phyloP scores from a whole-genome alignment of 768 basidiomycete genomes.

The Leccinum imitatum region DNA sequence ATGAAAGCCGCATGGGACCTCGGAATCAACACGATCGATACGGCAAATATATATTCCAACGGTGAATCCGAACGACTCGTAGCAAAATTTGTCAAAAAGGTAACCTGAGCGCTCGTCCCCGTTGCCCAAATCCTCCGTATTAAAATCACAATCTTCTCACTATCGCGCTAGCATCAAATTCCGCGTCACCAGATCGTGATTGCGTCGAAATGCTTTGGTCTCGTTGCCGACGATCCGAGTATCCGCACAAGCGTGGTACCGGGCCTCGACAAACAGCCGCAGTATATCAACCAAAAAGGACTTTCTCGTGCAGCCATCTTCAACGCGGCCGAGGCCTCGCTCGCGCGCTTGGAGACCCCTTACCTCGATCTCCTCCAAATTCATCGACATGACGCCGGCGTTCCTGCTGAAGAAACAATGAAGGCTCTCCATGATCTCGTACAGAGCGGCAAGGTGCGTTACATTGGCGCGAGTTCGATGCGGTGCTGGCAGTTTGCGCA shows the following conservation, averaged over 20 bases:
- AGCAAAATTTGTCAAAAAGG: conserved; percentile 37
- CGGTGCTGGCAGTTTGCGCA: conserved; percentile 43
- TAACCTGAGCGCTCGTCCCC: not conserved
- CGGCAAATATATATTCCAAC: conserved; percentile 31
- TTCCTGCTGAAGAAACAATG: conserved; percentile 47
- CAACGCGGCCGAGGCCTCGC: conserved; percentile 38
- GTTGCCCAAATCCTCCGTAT: not conserved
- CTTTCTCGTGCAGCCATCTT: conserved; percentile 39
- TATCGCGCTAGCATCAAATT: conserved; percentile 27
- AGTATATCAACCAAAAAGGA: conserved; percentile 34
- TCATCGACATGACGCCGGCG: conserved; percentile 39
- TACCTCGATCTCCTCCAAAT: conserved; percentile 46
- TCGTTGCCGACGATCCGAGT: conserved; percentile 12
- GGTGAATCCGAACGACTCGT: conserved; percentile 37
- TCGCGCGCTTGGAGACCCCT: conserved; percentile 36
- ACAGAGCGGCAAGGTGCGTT: conserved; percentile 51
- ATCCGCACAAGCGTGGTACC: not conserved
- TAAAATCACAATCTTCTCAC: not conserved
- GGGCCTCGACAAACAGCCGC: conserved; percentile 1
- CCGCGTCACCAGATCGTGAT: conserved; percentile 35
- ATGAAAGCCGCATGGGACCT: conserved; percentile 39
- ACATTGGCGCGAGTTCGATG: conserved; percentile 50
- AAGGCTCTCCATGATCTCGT: conserved; percentile 47
- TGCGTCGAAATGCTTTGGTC: conserved; percentile 27
- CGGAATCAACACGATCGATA: conserved; percentile 40